These are phyloP conservation scores for Bretschneidera sinensis DNA, from an alignment of 345 rosid genomes.

Conservation along the genomic window DNA sequence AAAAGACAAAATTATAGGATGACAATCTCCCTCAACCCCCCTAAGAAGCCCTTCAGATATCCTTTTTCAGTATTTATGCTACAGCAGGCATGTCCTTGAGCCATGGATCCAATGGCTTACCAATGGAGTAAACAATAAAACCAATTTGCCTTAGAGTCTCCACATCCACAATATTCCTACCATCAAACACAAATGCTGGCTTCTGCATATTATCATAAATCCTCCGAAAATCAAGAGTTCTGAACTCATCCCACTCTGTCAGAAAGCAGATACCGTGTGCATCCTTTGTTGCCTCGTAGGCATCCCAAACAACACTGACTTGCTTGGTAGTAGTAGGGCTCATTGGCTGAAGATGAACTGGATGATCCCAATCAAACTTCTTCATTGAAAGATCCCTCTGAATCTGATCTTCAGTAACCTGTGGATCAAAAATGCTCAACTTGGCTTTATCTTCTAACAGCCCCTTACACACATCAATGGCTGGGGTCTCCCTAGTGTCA, in stretches of 20 bases:
- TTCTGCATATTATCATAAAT: slow-evolving; percentile 41
- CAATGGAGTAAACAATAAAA: slow-evolving; percentile 64
- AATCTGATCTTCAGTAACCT: slow-evolving; percentile 58
- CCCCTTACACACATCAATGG: slow-evolving; percentile 69
- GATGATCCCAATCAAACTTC: slow-evolving; percentile 74
- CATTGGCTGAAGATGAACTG: slow-evolving; percentile 50
- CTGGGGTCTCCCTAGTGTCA: slow-evolving; percentile 78
- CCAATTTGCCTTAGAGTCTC: slow-evolving; percentile 69
- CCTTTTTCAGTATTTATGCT: not conserved
- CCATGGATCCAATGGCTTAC: slow-evolving; percentile 34
- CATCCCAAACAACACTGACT: slow-evolving; percentile 45
- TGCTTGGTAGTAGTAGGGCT: slow-evolving; percentile 46
- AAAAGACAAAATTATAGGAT: not conserved
- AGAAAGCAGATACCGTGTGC: slow-evolving; percentile 61
- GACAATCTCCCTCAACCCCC: slow-evolving; percentile 8
- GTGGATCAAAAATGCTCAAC: slow-evolving; percentile 62
- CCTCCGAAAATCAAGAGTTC: slow-evolving; percentile 43
- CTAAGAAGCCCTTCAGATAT: not conserved
- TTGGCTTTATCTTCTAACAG: slow-evolving; percentile 53
- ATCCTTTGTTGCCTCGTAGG: slow-evolving; percentile 54
- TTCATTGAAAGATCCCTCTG: slow-evolving; percentile 63
- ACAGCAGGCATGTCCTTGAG: slow-evolving; percentile 27
- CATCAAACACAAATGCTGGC: slow-evolving; percentile 71
- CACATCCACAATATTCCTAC: slow-evolving; percentile 55
- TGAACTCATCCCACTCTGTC: slow-evolving; percentile 74